Evolutionary conservation across 495 filamentous ascomycete genomes (phyloP).

Genomic region (Beverwykella pulmonaria): DNA sequence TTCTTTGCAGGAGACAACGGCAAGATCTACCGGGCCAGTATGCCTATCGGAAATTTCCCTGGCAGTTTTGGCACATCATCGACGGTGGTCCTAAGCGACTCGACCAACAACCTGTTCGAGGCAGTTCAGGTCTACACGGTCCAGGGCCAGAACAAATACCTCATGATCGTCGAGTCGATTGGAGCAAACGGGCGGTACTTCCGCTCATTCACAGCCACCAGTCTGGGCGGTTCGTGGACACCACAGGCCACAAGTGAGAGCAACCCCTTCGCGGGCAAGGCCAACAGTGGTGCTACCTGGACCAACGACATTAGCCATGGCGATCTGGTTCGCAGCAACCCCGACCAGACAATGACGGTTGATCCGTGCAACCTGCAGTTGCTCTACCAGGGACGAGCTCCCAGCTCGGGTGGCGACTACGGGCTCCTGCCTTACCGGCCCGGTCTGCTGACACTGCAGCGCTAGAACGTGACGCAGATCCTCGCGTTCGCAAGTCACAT

Average conservation of each 20-base stretch:
- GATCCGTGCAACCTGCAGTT: conserved; percentile 40
- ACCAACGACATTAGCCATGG: conserved; percentile 42
- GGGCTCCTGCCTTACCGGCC: conserved; percentile 32
- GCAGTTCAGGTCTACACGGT: conserved; percentile 39
- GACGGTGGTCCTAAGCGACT: conserved; percentile 33
- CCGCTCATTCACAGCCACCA: conserved; percentile 39
- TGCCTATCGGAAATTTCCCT: conserved; percentile 38
- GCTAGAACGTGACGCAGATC: too few relatives aligned
- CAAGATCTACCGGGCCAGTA: conserved; percentile 39
- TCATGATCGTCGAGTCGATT: conserved; percentile 41
- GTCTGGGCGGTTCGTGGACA: conserved; percentile 35
- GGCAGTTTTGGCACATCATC: conserved; percentile 48
- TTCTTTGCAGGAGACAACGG: conserved; percentile 40
- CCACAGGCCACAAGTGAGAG: conserved; percentile 31
- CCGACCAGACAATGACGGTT: conserved; percentile 39
- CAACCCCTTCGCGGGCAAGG: conserved; percentile 38
- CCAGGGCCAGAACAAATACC: conserved; percentile 33
- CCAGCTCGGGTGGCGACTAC: conserved; percentile 31
- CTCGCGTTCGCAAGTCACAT: too few relatives aligned
- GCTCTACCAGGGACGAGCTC: conserved; percentile 38
- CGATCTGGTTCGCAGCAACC: conserved; percentile 29
- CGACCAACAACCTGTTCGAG: conserved; percentile 39
- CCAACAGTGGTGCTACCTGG: conserved; percentile 35
- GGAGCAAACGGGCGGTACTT: conserved; percentile 38
- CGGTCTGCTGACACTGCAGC: conserved; percentile 43